phyloP scores from a whole-genome alignment of 2,329 filamentous ascomycete genomes.

The Didymella segeticola region DNA sequence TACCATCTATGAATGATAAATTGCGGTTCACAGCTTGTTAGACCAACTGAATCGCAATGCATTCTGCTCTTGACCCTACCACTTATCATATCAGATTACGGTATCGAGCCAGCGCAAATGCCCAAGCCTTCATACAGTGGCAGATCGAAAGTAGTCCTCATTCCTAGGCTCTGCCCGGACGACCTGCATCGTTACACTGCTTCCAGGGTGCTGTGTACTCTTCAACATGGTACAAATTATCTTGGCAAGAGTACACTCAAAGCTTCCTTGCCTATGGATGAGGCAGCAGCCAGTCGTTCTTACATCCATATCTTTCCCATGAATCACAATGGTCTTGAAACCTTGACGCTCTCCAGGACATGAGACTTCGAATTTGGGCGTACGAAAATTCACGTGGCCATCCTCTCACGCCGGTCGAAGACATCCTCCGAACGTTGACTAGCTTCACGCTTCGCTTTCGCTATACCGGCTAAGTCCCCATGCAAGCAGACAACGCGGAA shows the following conservation, averaged over 20 bases:
- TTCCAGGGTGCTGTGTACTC: not conserved
- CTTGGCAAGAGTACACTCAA: not conserved
- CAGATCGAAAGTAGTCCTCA: not conserved
- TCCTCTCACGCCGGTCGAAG: not conserved
- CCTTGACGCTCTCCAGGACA: not conserved
- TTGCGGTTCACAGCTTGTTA: not conserved
- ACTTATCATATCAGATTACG: not conserved
- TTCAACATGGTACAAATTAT: slow-evolving; percentile 2
- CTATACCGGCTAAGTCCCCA: not conserved
- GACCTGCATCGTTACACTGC: slow-evolving; percentile 7
- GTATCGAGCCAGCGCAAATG: not conserved
- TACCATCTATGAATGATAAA: not conserved
- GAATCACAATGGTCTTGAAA: not conserved
- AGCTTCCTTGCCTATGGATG: slow-evolving; percentile 4
- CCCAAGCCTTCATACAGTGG: not conserved
- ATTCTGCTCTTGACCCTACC: not conserved
- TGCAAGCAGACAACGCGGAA: slow-evolving; percentile 7
- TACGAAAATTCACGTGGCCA: not conserved
- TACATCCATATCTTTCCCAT: not conserved
- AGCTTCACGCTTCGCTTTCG: not conserved
- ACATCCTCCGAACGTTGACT: not conserved
- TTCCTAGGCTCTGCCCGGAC: slow-evolving; percentile 12
- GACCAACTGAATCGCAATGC: not conserved
- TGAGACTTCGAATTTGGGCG: not conserved
- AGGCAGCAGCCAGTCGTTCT: not conserved